These are phyloP conservation scores for Asterella californica DNA, from an alignment of 225 moss, liverwort and hornwort species.

Conservation along the genomic window DNA sequence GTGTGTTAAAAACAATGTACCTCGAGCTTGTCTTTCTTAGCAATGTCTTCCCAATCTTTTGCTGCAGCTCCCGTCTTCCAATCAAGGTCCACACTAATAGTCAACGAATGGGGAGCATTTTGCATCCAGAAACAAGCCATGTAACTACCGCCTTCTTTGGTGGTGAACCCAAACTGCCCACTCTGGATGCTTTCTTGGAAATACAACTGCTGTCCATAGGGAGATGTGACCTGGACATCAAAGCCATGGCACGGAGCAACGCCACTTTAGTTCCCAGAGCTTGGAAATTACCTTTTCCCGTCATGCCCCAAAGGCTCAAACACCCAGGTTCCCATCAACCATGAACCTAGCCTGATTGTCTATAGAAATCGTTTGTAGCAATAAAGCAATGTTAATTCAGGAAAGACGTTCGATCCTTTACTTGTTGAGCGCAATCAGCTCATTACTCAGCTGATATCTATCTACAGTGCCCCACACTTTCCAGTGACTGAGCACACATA, in stretches of 20 bases:
- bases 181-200: slow-evolving; percentile 52
- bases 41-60: slow-evolving; percentile 89
- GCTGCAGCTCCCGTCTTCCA: slow-evolving; percentile 96
- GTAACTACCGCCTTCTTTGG: slow-evolving; percentile 68
- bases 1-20: slow-evolving; percentile 34
- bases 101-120: slow-evolving; percentile 33
- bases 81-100: slow-evolving; percentile 64
- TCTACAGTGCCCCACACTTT: too few relatives aligned
- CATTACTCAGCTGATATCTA: too few relatives aligned
- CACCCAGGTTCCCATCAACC: too few relatives aligned
- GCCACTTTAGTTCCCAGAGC: not conserved
- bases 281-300: not conserved
- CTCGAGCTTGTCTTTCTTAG: slow-evolving; percentile 96
- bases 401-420: too few relatives aligned
- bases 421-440: too few relatives aligned
- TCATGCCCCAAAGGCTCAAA: not conserved
- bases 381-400: too few relatives aligned
- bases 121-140: slow-evolving; percentile 93
- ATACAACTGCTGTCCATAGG: slow-evolving; percentile 71
- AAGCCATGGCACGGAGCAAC: not conserved
- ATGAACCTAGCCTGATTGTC: not conserved
- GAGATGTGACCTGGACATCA: slow-evolving; percentile 67
- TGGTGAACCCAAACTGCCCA: slow-evolving; percentile 90
- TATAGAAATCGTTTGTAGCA: too few relatives aligned
- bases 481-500: too few relatives aligned